Base-by-base conservation (phyloP, 148 eudicot species). In the Fagopyrum tataricum region DNA sequence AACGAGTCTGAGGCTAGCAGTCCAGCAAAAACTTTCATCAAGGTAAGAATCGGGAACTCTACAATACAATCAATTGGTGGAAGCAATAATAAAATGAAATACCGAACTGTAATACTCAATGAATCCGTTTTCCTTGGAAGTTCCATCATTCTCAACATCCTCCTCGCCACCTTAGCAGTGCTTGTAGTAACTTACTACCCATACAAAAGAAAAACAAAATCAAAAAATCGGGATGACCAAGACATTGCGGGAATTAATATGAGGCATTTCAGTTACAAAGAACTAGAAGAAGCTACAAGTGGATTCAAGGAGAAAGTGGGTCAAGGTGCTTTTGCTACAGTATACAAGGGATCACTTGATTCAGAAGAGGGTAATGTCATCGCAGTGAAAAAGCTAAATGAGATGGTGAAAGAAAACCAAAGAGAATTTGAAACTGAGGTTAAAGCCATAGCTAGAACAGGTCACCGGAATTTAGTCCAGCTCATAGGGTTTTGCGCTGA, bases 381-480 rank as follows among this genome's bases (percentile, higher is more conserved):
- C 40, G 81, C 75, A 11, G 82, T 82, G 18, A 82, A 82, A 74
- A 82, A 44, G 23, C 20, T 78, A 2, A 42, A 64, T 49, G 18
- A 46, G 39, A n/a, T 72, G 20, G 5, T 42, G 20, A 41, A 67
- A 10, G 73, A 76, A 7, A 69, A 67, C 21, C 77, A 82, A n/a
- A 78, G 72, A 58, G 84, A 78, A 55, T 78, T 82, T 41, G 76
- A 73, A 59, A 47, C 66, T 4, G 79, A 78, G 47, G 79, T 76
- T 42, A 73, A 76, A 6, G 69, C 72, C 42, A 82, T 76, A 23
- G 82, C 79, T 11, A 79, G 76, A 8, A 79, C 77, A 7, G 77
- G 76, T 71, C 84, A 82, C 74, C 71, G 76, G 44, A 82, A 82
- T 74, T 74, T 82, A 46, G 82, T 82, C 7, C 64, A 46, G 44